phyloP scores from a whole-genome alignment of 2,329 filamentous ascomycete species.

The Albophoma yamanashiensis region DNA sequence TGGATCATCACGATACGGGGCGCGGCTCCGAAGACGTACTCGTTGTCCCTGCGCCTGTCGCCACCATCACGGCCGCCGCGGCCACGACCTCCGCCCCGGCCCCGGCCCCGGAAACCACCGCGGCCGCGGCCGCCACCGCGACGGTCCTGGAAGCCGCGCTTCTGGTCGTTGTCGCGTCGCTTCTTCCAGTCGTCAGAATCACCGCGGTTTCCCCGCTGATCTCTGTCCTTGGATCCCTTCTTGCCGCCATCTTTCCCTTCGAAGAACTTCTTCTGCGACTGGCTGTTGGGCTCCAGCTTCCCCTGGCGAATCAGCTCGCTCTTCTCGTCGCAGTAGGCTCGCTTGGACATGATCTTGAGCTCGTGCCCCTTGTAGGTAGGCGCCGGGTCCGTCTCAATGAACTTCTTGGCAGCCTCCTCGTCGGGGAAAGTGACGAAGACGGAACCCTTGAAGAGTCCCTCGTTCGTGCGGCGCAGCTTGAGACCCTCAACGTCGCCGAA shows the following conservation, averaged over 20 bases:
- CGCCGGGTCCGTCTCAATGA: constrained; percentile 68
- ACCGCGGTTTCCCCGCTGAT: constrained; percentile 24
- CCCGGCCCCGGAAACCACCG: constrained; percentile 25
- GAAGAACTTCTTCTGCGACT: constrained; percentile 32
- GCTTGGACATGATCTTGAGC: constrained; percentile 78
- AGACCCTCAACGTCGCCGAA: constrained; percentile 73
- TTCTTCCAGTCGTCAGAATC: constrained; percentile 53
- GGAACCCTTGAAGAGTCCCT: constrained; percentile 83
- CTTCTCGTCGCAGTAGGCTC: constrained; percentile 75
- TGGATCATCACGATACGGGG: background rate
- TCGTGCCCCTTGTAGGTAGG: constrained; percentile 77
- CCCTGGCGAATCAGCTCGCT: constrained; percentile 60
- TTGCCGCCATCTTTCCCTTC: constrained; percentile 31
- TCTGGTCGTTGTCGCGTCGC: constrained; percentile 51
- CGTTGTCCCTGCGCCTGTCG: constrained; percentile 21
- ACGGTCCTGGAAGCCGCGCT: constrained; percentile 43
- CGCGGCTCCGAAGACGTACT: constrained; percentile 13
- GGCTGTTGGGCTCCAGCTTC: constrained; percentile 49
- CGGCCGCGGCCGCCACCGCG: constrained; percentile 31
- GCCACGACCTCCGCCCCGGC: constrained; percentile 28
- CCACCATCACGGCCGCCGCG: constrained; percentile 22
- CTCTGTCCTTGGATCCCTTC: constrained; percentile 20
- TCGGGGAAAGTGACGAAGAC: constrained; percentile 88
- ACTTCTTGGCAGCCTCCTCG: constrained; percentile 68
- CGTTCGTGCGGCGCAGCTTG: constrained; percentile 68